Percentiles rank a stretch among this genome's conserved stretches.
These are phyloP conservation scores for Lentinus brumalis DNA, from an alignment of 768 basidiomycete genomes.

Conservation along the genomic window DNA sequence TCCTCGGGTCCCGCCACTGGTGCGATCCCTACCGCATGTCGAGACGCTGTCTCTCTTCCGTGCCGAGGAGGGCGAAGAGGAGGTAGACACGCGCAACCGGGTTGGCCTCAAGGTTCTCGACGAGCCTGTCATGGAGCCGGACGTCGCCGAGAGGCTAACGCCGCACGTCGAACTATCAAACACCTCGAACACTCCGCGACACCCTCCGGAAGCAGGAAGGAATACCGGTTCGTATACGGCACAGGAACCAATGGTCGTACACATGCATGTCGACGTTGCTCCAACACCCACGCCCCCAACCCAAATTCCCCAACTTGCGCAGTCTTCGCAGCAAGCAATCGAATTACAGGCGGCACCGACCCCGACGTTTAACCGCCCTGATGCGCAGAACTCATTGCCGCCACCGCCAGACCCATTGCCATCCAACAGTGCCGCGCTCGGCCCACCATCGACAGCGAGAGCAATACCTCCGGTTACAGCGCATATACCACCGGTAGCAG, in stretches of 20 bases:
- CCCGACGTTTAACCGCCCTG: not conserved
- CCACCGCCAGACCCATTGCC: conserved; percentile 19
- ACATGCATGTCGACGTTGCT: conserved; percentile 14
- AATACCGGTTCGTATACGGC: not conserved
- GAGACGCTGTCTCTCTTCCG: conserved; percentile 64
- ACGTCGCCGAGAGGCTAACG: conserved; percentile 6
- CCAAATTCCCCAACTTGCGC: not conserved
- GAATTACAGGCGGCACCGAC: not conserved
- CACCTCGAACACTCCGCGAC: not conserved
- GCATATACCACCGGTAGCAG: not conserved
- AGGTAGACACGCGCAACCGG: conserved; percentile 46
- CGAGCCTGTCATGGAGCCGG: conserved; percentile 17
- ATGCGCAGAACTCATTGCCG: conserved; percentile 1
- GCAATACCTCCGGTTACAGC: not conserved
- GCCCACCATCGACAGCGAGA: not conserved
- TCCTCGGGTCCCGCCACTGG: conserved; percentile 76
- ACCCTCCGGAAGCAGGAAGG: not conserved
- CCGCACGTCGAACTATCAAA: not conserved
- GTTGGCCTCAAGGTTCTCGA: conserved; percentile 35
- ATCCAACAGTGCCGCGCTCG: conserved; percentile 2
- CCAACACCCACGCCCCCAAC: not conserved
- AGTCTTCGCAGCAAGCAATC: not conserved
- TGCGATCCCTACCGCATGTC: conserved; percentile 65
- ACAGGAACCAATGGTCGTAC: not conserved
- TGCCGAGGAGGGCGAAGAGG: conserved; percentile 66